phyloP scores from a whole-genome alignment of 768 basidiomycete genomes.

The Russula olivacea region DNA sequence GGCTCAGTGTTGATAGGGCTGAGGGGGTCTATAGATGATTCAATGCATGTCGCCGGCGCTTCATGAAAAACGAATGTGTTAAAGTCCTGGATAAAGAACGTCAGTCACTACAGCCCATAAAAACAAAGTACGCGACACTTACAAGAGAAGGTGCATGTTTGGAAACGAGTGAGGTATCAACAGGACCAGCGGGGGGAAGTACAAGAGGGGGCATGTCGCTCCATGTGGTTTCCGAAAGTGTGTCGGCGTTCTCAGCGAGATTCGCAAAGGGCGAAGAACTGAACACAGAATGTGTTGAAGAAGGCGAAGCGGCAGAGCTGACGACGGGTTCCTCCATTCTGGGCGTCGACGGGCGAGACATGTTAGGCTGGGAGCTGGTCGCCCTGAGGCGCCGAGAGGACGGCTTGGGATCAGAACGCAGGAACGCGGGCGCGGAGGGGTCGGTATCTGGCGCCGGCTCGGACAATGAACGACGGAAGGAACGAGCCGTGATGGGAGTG shows the following conservation, averaged over 20 bases:
- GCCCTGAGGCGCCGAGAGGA: slow-evolving; percentile 21
- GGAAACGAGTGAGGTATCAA: slow-evolving; percentile 8
- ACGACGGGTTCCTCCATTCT: not conserved
- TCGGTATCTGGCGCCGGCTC: slow-evolving; percentile 42
- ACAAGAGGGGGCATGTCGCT: slow-evolving; percentile 25
- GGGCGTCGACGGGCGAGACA: slow-evolving; percentile 16
- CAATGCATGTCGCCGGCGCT: slow-evolving; percentile 20
- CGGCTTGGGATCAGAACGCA: slow-evolving; percentile 15
- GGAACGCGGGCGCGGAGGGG: slow-evolving; percentile 25
- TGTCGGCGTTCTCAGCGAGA: slow-evolving; percentile 5
- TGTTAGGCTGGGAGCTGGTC: slow-evolving; percentile 23
- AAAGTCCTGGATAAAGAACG: slow-evolving; percentile 14
- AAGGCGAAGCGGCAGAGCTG: not conserved
- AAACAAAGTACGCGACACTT: not conserved
- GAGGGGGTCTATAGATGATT: slow-evolving; percentile 24
- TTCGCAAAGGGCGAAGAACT: slow-evolving; percentile 10
- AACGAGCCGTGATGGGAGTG: slow-evolving; percentile 63
- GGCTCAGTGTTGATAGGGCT: slow-evolving; percentile 5
- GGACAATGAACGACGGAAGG: slow-evolving; percentile 64
- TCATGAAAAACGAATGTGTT: slow-evolving; percentile 26
- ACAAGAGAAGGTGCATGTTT: slow-evolving; percentile 24
- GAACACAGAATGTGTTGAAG: not conserved
- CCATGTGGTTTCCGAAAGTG: slow-evolving; percentile 5
- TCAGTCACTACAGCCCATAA: not conserved
- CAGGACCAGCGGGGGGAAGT: slow-evolving; percentile 7